These are phyloP conservation scores for Saccharomycopsis crataegensis DNA, from an alignment of 1,139 yeast genomes.

Conservation along the genomic window DNA sequence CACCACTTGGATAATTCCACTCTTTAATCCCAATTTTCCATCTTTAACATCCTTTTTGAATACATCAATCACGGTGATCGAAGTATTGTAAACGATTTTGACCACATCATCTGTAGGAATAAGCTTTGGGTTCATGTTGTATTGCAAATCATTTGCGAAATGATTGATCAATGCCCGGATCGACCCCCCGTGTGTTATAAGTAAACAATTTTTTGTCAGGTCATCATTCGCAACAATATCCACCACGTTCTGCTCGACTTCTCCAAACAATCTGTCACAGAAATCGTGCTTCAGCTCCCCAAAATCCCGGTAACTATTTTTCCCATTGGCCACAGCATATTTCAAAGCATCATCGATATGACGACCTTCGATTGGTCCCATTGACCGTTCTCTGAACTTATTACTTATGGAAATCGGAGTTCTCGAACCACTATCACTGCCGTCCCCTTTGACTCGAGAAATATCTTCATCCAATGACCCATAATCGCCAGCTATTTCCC, in stretches of 20 bases:
- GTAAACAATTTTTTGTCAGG: conserved; percentile 36
- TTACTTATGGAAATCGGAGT: conserved; percentile 22
- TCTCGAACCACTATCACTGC: neutral
- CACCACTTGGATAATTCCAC: conserved; percentile 26
- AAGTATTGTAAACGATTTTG: conserved; percentile 57
- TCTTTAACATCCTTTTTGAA: conserved; percentile 32
- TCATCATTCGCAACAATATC: conserved; percentile 29
- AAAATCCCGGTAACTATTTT: conserved; percentile 34
- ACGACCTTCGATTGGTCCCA: conserved; percentile 84
- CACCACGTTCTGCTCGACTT: conserved; percentile 40
- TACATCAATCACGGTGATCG: conserved; percentile 54
- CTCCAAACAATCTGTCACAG: conserved; percentile 40
- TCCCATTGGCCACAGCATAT: conserved; percentile 41
- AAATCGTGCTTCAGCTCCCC: conserved; percentile 51
- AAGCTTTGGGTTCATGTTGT: conserved; percentile 26
- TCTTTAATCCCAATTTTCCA: conserved; percentile 36
- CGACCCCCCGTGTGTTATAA: conserved; percentile 87
- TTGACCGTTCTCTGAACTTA: conserved; percentile 58
- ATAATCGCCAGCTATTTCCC: neutral
- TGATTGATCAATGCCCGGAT: conserved; percentile 46
- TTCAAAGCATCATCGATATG: conserved; percentile 54
- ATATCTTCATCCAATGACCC: neutral
- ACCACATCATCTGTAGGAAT: conserved; percentile 31
- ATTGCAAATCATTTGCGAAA: conserved; percentile 34
- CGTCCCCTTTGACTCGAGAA: neutral